Conservation (phyloP, 495 filamentous ascomycete genomes). For the Penicillium odoratum region DNA sequence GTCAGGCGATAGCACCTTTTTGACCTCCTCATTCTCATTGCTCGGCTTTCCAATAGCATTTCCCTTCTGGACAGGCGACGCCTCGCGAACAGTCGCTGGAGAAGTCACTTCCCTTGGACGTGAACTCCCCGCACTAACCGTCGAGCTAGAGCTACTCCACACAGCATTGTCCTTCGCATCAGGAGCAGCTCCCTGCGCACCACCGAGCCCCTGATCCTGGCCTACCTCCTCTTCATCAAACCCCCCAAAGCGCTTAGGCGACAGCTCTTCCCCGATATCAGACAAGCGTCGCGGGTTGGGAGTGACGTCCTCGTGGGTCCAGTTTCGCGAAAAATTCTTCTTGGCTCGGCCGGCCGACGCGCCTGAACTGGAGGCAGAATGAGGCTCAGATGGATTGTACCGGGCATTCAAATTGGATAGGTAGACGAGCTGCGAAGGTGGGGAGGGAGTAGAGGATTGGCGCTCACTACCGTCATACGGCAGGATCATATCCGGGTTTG, state of each 20-base stretch:
- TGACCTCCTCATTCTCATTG: background rate
- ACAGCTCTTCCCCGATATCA: slow-evolving; percentile 68
- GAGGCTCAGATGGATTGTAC: slow-evolving; percentile 21
- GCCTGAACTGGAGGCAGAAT: slow-evolving; percentile 7
- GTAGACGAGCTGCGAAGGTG: slow-evolving; percentile 44
- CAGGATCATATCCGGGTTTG: slow-evolving; percentile 94
- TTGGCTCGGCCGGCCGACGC: slow-evolving; percentile 25
- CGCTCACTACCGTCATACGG: slow-evolving; percentile 60
- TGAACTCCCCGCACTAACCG: slow-evolving; percentile 39
- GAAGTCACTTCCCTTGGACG: slow-evolving; percentile 22
- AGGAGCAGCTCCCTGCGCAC: slow-evolving; percentile 7
- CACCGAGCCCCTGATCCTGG: slow-evolving; percentile 20
- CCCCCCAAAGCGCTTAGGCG: slow-evolving; percentile 26
- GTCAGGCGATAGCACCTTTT: background rate
- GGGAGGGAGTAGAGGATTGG: slow-evolving; percentile 54
- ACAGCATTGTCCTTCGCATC: slow-evolving; percentile 24
- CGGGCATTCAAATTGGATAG: slow-evolving; percentile 37
- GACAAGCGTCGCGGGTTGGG: slow-evolving; percentile 55
- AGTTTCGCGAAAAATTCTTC: slow-evolving; percentile 43
- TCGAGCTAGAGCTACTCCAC: slow-evolving; percentile 43
- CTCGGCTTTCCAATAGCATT: background rate
- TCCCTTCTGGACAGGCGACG: slow-evolving; percentile 12
- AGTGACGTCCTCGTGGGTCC: slow-evolving; percentile 56
- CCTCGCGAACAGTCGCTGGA: slow-evolving; percentile 16
- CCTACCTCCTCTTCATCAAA: slow-evolving; percentile 13